Percentiles rank a stretch among this genome's conserved stretches.
These are phyloP conservation scores for Saccharum officinarum DNA, from an alignment of 176 grass and related monocot species.

Conservation along the genomic window DNA sequence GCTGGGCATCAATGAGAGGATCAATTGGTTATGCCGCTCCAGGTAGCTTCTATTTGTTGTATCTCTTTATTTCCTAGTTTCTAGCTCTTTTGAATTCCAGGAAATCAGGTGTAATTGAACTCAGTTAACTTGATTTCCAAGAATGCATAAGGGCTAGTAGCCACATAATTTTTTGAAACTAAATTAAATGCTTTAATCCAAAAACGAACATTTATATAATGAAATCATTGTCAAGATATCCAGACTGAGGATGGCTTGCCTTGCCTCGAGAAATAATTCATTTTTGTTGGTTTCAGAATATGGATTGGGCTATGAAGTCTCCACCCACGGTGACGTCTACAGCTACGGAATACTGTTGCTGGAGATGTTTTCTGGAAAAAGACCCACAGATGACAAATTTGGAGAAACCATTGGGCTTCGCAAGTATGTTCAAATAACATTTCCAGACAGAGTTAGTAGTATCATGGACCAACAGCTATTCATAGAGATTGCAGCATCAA, in stretches of 20 bases:
- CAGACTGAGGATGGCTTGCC: too few relatives aligned
- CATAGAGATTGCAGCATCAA: neutral
- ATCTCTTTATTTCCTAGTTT: neutral
- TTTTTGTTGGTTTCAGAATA: neutral
- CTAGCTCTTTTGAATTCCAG: too few relatives aligned
- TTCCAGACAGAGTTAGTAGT: neutral
- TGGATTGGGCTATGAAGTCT: too few relatives aligned
- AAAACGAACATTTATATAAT: too few relatives aligned
- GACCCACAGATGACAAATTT: slow-evolving; percentile 2
- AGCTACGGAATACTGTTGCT: slow-evolving; percentile 31
- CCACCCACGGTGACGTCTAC: slow-evolving; percentile 40
- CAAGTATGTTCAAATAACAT: neutral
- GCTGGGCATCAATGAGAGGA: slow-evolving; percentile 30
- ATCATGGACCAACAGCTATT: neutral
- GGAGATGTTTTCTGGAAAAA: slow-evolving; percentile 35
- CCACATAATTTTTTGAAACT: too few relatives aligned
- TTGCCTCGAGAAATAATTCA: neutral
- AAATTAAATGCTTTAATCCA: too few relatives aligned
- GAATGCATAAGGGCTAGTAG: too few relatives aligned
- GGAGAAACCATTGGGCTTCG: neutral
- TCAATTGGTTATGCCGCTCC: slow-evolving; percentile 18
- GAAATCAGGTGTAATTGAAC: too few relatives aligned
- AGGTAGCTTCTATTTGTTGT: neutral
- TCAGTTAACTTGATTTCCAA: too few relatives aligned
- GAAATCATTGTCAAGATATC: too few relatives aligned